These are phyloP conservation scores for Trypanosoma melophagium DNA, from an alignment of 208 protist genomes.

Conservation along the genomic window DNA sequence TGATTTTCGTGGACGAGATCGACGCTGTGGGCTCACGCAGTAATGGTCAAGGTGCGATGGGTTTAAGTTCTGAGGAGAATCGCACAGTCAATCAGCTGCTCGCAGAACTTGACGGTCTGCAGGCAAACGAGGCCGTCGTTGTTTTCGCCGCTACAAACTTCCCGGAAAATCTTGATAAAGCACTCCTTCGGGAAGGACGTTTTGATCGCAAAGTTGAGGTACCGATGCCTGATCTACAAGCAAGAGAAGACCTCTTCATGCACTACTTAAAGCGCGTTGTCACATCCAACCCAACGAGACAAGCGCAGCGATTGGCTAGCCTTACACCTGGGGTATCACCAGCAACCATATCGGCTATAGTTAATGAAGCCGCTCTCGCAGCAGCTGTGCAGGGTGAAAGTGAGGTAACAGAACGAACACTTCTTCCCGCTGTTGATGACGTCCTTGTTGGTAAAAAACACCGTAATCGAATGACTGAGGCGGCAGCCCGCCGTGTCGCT, in stretches of 20 bases:
- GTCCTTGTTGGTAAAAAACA: constrained; percentile 87
- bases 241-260: constrained; percentile 65
- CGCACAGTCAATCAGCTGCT: constrained; percentile 97
- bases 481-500: constrained; percentile 55
- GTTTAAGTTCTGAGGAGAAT: constrained; percentile 83
- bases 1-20: constrained; percentile 99
- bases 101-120: constrained; percentile 95
- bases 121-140: constrained; percentile 87
- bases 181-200: constrained; percentile 95
- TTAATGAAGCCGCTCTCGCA: constrained; percentile 90
- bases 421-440: constrained; percentile 84
- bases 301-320: constrained; percentile 50
- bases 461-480: constrained; percentile 64
- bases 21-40: constrained; percentile 93
- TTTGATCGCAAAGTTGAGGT: constrained; percentile 95
- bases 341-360: constrained; percentile 91
- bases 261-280: constrained; percentile 72
- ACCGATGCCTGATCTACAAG: constrained; percentile 72
- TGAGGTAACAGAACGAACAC: constrained; percentile 71
- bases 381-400: constrained; percentile 90
- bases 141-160: constrained; percentile 98
- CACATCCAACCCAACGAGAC: constrained; percentile 25
- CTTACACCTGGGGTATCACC: constrained; percentile 90
- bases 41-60: constrained; percentile 62
- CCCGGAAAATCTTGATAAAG: constrained; percentile 91